Percentiles rank a stretch among this genome's conserved stretches.
Conservation (phyloP, 805 yeast species). For the Nadsonia fulvescens region DNA sequence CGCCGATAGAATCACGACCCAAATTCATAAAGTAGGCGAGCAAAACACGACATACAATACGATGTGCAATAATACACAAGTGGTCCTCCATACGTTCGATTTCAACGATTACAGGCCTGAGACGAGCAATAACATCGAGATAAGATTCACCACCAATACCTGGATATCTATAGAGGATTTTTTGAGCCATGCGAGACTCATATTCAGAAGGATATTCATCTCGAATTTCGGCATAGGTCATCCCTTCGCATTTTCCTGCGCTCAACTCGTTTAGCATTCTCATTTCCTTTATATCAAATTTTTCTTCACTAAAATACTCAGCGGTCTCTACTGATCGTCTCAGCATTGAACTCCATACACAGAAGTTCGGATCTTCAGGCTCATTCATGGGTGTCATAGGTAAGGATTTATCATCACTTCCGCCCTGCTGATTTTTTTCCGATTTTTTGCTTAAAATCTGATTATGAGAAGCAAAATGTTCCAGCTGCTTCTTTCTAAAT, state of each 20-base stretch:
- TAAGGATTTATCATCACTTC: slow-evolving; percentile 2
- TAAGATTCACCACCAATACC: slow-evolving; percentile 97
- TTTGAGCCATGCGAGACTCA: slow-evolving; percentile 54
- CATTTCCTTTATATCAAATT: slow-evolving; percentile 69
- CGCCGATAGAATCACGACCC: slow-evolving; percentile 60
- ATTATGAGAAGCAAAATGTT: slow-evolving; percentile 26
- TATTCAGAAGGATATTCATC: slow-evolving; percentile 58
- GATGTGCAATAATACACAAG: slow-evolving; percentile 64
- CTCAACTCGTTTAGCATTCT: slow-evolving; percentile 87
- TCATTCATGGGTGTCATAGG: slow-evolving; percentile 19
- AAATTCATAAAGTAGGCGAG: slow-evolving; percentile 80
- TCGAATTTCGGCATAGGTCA: slow-evolving; percentile 81
- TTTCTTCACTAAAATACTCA: slow-evolving; percentile 50
- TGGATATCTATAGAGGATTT: slow-evolving; percentile 78
- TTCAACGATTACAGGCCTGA: slow-evolving; percentile 81
- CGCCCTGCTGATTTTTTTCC: slow-evolving; percentile 11
- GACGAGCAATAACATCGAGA: slow-evolving; percentile 77
- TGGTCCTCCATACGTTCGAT: slow-evolving; percentile 84
- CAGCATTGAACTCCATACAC: slow-evolving; percentile 88
- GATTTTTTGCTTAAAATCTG: slow-evolving; percentile 23
- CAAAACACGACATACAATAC: slow-evolving; percentile 78
- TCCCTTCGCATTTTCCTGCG: slow-evolving; percentile 81
- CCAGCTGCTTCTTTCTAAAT: slow-evolving; percentile 46
- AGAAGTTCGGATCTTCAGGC: slow-evolving; percentile 56
- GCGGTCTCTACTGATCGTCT: slow-evolving; percentile 66